Evolutionary conservation across 768 basidiomycete genomes (phyloP).

Genomic region (Clitopilus hobsonii): DNA sequence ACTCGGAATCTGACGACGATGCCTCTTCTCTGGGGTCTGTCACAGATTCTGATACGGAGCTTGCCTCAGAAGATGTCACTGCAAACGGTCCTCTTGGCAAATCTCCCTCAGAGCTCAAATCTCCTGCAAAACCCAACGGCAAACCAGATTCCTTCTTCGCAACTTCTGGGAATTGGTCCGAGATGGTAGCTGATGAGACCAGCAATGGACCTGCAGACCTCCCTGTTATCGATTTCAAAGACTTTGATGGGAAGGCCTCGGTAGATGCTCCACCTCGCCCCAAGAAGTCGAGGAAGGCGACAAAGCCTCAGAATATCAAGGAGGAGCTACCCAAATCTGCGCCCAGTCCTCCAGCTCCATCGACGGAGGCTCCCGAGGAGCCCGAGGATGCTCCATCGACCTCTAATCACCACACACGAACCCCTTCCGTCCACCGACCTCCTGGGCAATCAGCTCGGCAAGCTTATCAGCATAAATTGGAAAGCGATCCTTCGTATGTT

Average conservation of each 20-base stretch:
- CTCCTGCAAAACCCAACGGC: constrained; percentile 45
- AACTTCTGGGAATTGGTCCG: constrained; percentile 63
- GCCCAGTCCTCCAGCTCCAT: constrained; percentile 24
- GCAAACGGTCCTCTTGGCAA: constrained; percentile 46
- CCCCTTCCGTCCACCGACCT: constrained; percentile 29
- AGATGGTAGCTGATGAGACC: constrained; percentile 77
- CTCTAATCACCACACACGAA: not conserved
- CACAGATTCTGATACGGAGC: constrained; percentile 70
- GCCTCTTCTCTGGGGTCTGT: constrained; percentile 53
- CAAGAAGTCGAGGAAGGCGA: constrained; percentile 37
- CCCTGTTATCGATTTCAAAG: constrained; percentile 79
- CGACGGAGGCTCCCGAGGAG: constrained; percentile 21
- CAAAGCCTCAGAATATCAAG: constrained; percentile 29
- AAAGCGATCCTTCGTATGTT: constrained; percentile 82
- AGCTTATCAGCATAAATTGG: constrained; percentile 79
- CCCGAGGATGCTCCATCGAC: constrained; percentile 31
- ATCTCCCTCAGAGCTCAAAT: constrained; percentile 66
- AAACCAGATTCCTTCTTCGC: constrained; percentile 48
- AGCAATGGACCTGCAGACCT: constrained; percentile 60
- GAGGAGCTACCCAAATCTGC: constrained; percentile 23
- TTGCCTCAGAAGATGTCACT: constrained; percentile 58
- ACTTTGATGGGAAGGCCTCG: constrained; percentile 42
- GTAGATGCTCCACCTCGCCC: constrained; percentile 22
- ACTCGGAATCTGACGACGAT: constrained; percentile 66
- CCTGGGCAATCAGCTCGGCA: constrained; percentile 69